Evolutionary conservation across 2,329 filamentous ascomycete genomes (phyloP), one percentile per base, ranked within the genome.

Genomic region (Scedosporium aurantiacum): DNA sequence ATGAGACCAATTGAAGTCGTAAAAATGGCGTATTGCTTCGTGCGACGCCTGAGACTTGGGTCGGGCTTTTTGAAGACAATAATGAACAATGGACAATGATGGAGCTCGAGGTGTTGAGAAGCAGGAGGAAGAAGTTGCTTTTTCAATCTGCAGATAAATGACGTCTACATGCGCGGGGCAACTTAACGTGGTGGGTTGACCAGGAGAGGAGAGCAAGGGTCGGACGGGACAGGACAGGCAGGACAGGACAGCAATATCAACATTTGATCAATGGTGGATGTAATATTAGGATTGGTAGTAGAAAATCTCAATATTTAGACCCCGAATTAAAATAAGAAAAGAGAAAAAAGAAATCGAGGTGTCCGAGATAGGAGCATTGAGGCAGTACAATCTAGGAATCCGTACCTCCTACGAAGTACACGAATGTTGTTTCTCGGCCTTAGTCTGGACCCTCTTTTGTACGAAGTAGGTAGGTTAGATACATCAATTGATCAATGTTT

Each of bases 121-220:
- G 50, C 50, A 54, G 23, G 7, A 54, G 50, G 18, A 54, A 27
- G 50, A 10, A 27, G 50, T 25, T 23, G 18, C 23, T 27, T 54
- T 54, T 54, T 54, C 18, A 54, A 23, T 27, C 23, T 25, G 50
- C 50, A 23, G 50, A 54, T 54, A 54, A 54, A 54, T 54, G 50
- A 54, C 50, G 50, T 54, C 50, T 54, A 54, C 50, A 54, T 54
- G 50, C 50, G 50, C 50, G 50, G 50, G 50, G 50, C 50, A 23
- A 54, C 50, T 3, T 16, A 54, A 25, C 32, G 10, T 37, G 50
- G 50, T 23, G 50, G 18, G 6, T 23, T 54, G 50, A 27, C 18
- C 50, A 54, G 50, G 43, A 41, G 37, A 41, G 16, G 37, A 21
- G n/a, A 18, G 43, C 43, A 16, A 47, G 43, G n/a, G n/a, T 2